phyloP scores from a whole-genome alignment of 1,284 basidiomycete genomes.

The Sporisorium scitamineum region DNA sequence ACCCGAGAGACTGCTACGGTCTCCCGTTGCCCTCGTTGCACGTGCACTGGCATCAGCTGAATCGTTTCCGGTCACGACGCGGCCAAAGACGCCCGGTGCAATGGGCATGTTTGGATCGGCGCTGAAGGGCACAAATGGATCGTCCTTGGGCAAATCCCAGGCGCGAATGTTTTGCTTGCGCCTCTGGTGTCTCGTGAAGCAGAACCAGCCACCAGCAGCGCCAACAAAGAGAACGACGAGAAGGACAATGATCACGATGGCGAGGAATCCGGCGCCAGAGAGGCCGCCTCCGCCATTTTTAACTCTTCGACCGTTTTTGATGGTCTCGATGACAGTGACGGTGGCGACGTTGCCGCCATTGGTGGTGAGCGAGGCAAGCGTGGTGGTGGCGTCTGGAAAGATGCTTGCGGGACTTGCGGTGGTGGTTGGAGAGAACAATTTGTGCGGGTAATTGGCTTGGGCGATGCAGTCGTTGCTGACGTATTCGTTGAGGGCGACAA shows the following conservation, averaged over 20 bases:
- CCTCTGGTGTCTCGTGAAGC: conserved; percentile 43
- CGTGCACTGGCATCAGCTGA: conserved; percentile 13
- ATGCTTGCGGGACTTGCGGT: conserved; percentile 31
- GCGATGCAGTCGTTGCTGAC: conserved; percentile 30
- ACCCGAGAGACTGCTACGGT: conserved; percentile 27
- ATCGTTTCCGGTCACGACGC: conserved; percentile 18
- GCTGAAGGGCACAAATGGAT: conserved; percentile 42
- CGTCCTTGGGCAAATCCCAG: conserved; percentile 45
- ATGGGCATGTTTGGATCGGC: conserved; percentile 46
- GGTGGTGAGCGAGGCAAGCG: conserved; percentile 47
- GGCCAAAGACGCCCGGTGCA: conserved; percentile 42
- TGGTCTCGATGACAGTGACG: conserved; percentile 46
- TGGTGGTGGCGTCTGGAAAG: conserved; percentile 49
- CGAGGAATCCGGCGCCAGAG: conserved; percentile 19
- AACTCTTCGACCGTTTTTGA: conserved; percentile 34
- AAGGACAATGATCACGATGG: conserved; percentile 37
- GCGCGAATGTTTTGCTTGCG: conserved; percentile 37
- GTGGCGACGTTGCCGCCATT: conserved; percentile 38
- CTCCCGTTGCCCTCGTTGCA: conserved; percentile 3
- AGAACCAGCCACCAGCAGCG: conserved; percentile 42
- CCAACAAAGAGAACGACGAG: conserved; percentile 30
- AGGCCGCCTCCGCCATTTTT: conserved; percentile 14
- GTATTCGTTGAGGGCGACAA: conserved; percentile 48
- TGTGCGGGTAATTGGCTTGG: conserved; percentile 11
- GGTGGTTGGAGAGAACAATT: conserved; percentile 33